These are phyloP conservation scores for Globisporangium radiosum DNA, from an alignment of 352 stramenopile species.

Conservation along the genomic window DNA sequence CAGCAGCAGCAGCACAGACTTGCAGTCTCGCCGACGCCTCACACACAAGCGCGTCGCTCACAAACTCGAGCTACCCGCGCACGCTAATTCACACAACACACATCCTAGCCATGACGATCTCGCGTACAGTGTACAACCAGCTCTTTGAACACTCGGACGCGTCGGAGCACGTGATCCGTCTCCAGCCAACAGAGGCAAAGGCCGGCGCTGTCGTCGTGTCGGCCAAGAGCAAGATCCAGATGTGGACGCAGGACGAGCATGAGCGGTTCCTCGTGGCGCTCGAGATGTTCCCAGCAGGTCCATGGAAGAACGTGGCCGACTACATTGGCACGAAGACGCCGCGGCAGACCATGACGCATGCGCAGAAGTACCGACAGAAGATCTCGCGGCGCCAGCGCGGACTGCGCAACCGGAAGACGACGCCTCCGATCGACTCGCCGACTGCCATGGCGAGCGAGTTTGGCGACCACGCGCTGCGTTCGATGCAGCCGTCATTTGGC, in stretches of 20 bases:
- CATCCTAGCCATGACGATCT: constrained; percentile 60
- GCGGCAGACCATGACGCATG: constrained; percentile 91
- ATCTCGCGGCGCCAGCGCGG: constrained; percentile 66
- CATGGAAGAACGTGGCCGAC: constrained; percentile 84
- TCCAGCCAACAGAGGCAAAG: constrained; percentile 75
- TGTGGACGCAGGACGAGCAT: constrained; percentile 85
- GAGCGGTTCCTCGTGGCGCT: constrained; percentile 79
- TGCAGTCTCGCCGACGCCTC: background rate
- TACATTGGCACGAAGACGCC: constrained; percentile 83
- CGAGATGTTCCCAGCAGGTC: constrained; percentile 77
- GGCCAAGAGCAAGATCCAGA: constrained; percentile 79
- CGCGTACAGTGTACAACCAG: constrained; percentile 77
- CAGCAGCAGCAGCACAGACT: background rate
- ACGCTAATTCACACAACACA: background rate
- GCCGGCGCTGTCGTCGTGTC: constrained; percentile 69
- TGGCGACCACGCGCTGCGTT: constrained; percentile 21
- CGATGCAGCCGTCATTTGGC: constrained; percentile 35
- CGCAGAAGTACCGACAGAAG: constrained; percentile 83
- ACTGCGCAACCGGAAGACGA: constrained; percentile 64
- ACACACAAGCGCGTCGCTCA: background rate
- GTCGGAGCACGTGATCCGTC: constrained; percentile 56
- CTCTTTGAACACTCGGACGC: constrained; percentile 59
- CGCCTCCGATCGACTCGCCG: constrained; percentile 9
- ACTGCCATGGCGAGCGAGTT: constrained; percentile 16
- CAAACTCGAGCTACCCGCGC: background rate